phyloP scores from a whole-genome alignment of 23 red algal species.

The Cyanidioschyzon merolae region DNA sequence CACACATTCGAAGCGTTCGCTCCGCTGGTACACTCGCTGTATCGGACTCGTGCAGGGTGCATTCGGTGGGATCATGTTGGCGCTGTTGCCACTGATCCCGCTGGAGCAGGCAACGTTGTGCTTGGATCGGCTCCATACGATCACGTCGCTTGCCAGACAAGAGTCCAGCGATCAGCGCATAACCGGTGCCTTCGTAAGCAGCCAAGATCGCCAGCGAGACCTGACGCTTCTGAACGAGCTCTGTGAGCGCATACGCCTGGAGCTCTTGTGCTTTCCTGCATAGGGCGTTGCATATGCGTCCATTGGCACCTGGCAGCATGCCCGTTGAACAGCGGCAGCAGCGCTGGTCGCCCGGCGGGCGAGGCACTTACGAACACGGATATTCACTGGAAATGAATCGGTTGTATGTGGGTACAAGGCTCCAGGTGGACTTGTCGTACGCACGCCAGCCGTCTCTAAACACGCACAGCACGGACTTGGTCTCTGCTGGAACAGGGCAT shows the following conservation, averaged over 20 bases:
- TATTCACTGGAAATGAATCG: too few species aligned
- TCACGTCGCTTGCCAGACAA: neutral
- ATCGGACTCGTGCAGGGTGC: neutral
- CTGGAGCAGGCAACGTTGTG: neutral
- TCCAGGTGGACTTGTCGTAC: too few species aligned
- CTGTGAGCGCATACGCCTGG: neutral
- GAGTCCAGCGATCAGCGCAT: neutral
- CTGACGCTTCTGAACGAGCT: neutral
- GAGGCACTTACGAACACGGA: too few species aligned
- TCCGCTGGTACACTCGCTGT: neutral
- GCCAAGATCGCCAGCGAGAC: neutral
- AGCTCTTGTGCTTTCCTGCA: neutral
- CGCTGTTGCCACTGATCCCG: neutral
- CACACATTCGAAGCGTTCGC: too few species aligned
- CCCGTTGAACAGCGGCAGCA: too few species aligned
- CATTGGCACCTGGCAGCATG: neutral
- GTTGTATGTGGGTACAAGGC: too few species aligned
- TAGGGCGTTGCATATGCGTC: neutral
- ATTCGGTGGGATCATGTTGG: neutral
- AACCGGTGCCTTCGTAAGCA: neutral
- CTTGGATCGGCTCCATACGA: neutral
- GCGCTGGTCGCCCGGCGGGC: too few species aligned
- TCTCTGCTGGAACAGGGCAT: too few species aligned
- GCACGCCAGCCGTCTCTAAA: too few species aligned
- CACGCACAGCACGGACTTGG: too few species aligned